Evolutionary conservation across 2,329 filamentous ascomycete genomes (phyloP), one percentile per base, ranked within the genome.

Genomic region (Alternaria burnsii): DNA sequence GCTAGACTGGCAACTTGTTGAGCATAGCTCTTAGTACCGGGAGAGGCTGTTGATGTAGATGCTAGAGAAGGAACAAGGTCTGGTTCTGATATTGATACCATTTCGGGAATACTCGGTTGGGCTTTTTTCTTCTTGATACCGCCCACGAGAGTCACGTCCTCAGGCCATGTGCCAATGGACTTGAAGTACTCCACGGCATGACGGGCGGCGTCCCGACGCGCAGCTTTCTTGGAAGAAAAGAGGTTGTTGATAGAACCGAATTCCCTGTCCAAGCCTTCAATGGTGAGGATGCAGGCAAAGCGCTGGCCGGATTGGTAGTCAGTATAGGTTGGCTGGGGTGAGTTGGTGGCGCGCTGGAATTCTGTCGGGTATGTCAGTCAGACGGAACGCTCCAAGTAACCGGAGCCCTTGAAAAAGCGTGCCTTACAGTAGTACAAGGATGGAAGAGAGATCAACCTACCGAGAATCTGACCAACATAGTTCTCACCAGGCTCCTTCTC

Each of bases 131-230:
- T 78, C 50, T 68, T 74, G 58, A 75, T 76, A 8, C 73, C 73
- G 32, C 78, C 71, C 7, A 54, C 58, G 20, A 55, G 24, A 20
- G 59, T 62, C 43, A 22, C 48, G 16, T 57, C 61, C 5, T 72
- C 60, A 46, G 72, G 73, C 75, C 77, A 78, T 10, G 61, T 59
- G 8, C 76, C 78, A 4, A 71, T 56, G 4, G 61, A 53, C 55
- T 82, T 78, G 57, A 83, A 76, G 72, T 80, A 77, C 26, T 76
- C 64, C 18, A 83, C 71, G 4, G 81, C 82, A 57, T 76, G 73
- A 55, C 71, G 67, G 9, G 82, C 81, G 20, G 81, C 80, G 52
- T 76, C 71, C 38, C 76, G 74, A 20, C 78, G 78, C 2, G 82
- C 82, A 10, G 73, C 70, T 59, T 80, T 78, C 55, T 84, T 84